Conservation (phyloP, 148 eudicot genomes). For the Amaranthus hypochondriacus region DNA sequence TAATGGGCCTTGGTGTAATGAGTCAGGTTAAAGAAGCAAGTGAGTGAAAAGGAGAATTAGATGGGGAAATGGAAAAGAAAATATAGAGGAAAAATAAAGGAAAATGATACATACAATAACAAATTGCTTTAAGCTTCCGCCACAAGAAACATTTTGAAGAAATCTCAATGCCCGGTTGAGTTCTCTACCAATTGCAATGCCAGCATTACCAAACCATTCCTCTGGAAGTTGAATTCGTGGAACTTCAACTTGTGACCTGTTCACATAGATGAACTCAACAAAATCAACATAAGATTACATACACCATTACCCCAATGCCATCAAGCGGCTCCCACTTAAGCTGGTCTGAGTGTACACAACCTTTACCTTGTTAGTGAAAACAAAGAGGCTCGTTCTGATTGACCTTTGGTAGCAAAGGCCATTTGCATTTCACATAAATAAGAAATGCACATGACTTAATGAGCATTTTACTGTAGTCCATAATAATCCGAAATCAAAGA, state of each 20-base stretch:
- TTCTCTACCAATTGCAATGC: constrained; percentile 48
- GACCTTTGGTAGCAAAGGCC: too few relatives aligned
- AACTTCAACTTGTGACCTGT: constrained; percentile 51
- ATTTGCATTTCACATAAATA: too few relatives aligned
- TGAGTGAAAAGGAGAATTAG: neutral
- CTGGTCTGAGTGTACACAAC: too few relatives aligned
- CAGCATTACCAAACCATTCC: constrained; percentile 55
- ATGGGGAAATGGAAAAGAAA: neutral
- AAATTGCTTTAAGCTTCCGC: constrained; percentile 67
- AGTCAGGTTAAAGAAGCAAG: neutral
- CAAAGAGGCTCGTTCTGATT: too few relatives aligned
- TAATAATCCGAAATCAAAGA: too few relatives aligned
- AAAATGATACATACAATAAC: constrained; percentile 36
- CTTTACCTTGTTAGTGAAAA: too few relatives aligned
- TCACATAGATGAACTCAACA: neutral
- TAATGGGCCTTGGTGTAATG: too few relatives aligned
- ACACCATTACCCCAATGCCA: too few relatives aligned
- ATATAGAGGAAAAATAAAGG: neutral
- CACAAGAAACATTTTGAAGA: constrained; percentile 70
- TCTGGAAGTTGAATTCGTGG: constrained; percentile 64
- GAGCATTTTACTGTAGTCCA: too few relatives aligned
- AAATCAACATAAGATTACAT: neutral
- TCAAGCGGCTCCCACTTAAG: too few relatives aligned
- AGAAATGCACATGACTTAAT: too few relatives aligned
- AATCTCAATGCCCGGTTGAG: constrained; percentile 46